Base-by-base conservation (phyloP, 352 stramenopile genomes). In the Peronospora belbahrii region DNA sequence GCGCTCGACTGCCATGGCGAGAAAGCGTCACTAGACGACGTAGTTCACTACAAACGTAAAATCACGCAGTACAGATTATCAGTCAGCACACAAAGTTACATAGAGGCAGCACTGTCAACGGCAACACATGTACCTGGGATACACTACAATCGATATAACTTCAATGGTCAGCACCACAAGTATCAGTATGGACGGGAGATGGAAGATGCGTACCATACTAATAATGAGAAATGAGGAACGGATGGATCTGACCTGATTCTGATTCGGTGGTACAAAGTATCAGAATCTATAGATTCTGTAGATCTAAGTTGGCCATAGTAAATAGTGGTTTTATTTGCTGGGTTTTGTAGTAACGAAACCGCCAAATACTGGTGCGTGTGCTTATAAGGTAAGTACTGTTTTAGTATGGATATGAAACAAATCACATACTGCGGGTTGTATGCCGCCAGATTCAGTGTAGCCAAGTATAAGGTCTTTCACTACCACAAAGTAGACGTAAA, bases 21-120 rank as follows among this genome's bases (percentile, higher is more conserved):
- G 75, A 87, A 24, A 92, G 65, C 56, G 76, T 87, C 52, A 90
- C 67, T 2, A 90, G 61, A 9, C 80, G 76, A 7, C 74, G 79
- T 27, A 93, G 65, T 32, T 85, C 62, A 56, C 79, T 89, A 33
- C n/a, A 22, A 49, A 13, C 18, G 6, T n/a, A n/a, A n/a, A n/a
- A n/a, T n/a, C n/a, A n/a, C n/a, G n/a, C n/a, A 32, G 24, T 8
- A 34, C 14, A 43, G 6, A 15, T 18, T n/a, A 20, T 10, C 13
- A 13, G n/a, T 42, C 23, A 53, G 28, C 0, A 40, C n/a, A 9
- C 10, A 24, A 33, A 33, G 2, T 4, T 33, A 14, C 31, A 40
- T 2, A 40, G 15, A 14, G 11, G 19, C 9, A 35, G 28, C 7
- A 1, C 11, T 33, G 13, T 33, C 2, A 11, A 28, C n/a, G 32